A percentile compares a stretch with the other conserved stretches of the same genome.
Evolutionary conservation across 805 yeast species (phyloP).

Genomic region (Candida germanica): DNA sequence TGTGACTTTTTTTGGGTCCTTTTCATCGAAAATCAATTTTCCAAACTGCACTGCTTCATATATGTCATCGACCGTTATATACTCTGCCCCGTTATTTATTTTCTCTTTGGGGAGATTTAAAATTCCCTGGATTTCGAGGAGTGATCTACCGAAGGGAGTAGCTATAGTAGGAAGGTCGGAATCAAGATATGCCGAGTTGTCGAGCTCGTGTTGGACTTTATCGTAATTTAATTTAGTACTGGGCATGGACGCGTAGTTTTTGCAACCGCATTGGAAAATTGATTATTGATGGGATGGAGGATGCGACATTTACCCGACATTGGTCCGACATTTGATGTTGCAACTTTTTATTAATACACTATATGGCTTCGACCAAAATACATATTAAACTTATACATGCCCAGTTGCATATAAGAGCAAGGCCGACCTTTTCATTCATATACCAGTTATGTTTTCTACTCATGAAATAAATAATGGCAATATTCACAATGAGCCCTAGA

Average conservation of each 20-base stretch:
- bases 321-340: no score
- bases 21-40: conserved; percentile 41
- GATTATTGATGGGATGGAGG: no score
- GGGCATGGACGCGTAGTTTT: no score
- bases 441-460: conserved; percentile 28
- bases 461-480: conserved; percentile 17
- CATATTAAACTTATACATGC: conserved; percentile 23
- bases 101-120: conserved; percentile 42
- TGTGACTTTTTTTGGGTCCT: conserved; percentile 44
- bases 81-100: conserved; percentile 25
- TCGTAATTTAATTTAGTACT: conserved; percentile 3
- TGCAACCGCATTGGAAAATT: no score
- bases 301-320: no score
- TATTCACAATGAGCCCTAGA: conserved; percentile 20
- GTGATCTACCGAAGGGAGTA: conserved; percentile 57
- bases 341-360: no score
- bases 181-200: no score
- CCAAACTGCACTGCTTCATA: conserved; percentile 53
- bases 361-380: conserved; percentile 18
- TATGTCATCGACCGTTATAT: conserved; percentile 30
- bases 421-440: conserved; percentile 34
- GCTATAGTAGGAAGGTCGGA: no score
- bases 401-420: conserved; percentile 30
- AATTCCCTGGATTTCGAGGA: conserved; percentile 75
- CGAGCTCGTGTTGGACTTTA: no score